These are phyloP conservation scores for Pseudopithomyces chartarum DNA, from an alignment of 2,329 filamentous ascomycete species.

Conservation along the genomic window DNA sequence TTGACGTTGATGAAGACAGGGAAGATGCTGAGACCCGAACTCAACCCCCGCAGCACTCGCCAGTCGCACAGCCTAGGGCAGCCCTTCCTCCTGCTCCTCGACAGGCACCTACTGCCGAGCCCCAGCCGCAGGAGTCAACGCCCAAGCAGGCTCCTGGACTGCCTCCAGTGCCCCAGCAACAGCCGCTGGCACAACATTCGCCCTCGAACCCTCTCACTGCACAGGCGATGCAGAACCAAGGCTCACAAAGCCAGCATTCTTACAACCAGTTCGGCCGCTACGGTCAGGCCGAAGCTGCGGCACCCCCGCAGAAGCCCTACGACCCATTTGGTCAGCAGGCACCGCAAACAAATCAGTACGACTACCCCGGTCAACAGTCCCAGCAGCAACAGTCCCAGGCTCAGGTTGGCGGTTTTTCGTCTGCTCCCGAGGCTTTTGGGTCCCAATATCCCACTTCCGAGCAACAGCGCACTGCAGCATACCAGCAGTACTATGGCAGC, in stretches of 20 bases:
- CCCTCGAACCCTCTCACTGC: constrained; percentile 54
- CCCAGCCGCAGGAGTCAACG: constrained; percentile 48
- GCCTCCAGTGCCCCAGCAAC: constrained; percentile 63
- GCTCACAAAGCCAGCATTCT: constrained; percentile 48
- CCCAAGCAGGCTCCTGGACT: constrained; percentile 66
- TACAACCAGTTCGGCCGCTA: constrained; percentile 74
- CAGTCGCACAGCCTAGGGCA: constrained; percentile 81
- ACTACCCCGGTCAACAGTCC: constrained; percentile 56
- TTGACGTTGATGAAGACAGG: constrained; percentile 88
- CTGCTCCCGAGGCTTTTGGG: constrained; percentile 78
- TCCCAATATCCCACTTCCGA: constrained; percentile 80
- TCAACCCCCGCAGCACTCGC: constrained; percentile 92
- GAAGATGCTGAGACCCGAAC: constrained; percentile 94
- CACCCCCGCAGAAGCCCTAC: constrained; percentile 76
- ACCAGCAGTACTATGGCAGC: constrained; percentile 68
- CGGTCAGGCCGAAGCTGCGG: constrained; percentile 66
- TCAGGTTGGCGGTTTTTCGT: constrained; percentile 70
- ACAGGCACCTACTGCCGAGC: constrained; percentile 49
- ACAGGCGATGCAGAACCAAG: constrained; percentile 60
- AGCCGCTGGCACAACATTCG: constrained; percentile 49
- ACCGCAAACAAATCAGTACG: constrained; percentile 54
- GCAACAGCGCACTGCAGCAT: constrained; percentile 71
- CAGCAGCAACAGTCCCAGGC: constrained; percentile 57
- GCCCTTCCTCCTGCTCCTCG: constrained; percentile 76
- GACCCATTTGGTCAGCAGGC: constrained; percentile 84